phyloP scores from a whole-genome alignment of 139 green algal species.

The Picochlorum sp. region DNA sequence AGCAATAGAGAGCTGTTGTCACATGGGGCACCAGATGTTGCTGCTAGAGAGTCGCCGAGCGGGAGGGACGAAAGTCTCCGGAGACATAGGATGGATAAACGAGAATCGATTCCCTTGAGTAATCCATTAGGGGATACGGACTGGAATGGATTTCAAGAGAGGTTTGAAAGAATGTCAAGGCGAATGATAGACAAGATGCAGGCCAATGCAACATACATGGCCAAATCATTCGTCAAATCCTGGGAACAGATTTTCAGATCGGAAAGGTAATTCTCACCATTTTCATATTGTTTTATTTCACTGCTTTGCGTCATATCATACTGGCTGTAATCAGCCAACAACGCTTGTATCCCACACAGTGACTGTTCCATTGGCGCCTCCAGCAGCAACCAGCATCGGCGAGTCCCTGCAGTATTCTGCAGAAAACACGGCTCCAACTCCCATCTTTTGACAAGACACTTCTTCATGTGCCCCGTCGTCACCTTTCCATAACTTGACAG shows the following conservation, averaged over 20 bases:
- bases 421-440: constrained; percentile 68
- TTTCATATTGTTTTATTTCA: too few species aligned
- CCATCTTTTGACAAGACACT: constrained; percentile 61
- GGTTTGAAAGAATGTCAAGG: constrained; percentile 23
- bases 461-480: constrained; percentile 38
- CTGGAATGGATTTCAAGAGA: constrained; percentile 17
- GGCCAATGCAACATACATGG: constrained; percentile 22
- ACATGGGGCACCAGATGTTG: constrained; percentile 7
- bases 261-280: neutral
- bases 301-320: too few species aligned
- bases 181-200: constrained; percentile 26
- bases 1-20: constrained; percentile 16
- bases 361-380: constrained; percentile 70
- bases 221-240: constrained; percentile 1
- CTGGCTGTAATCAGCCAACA: neutral
- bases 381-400: constrained; percentile 64
- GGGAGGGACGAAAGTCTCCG: neutral
- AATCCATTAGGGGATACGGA: constrained; percentile 8
- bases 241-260: constrained; percentile 20
- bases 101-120: neutral
- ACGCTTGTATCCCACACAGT: constrained; percentile 70
- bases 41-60: neutral
- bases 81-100: constrained; percentile 1
- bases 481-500: constrained; percentile 83
- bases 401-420: constrained; percentile 56